Base-by-base conservation (phyloP, 331 rosid species). In the Quercus phellos region DNA sequence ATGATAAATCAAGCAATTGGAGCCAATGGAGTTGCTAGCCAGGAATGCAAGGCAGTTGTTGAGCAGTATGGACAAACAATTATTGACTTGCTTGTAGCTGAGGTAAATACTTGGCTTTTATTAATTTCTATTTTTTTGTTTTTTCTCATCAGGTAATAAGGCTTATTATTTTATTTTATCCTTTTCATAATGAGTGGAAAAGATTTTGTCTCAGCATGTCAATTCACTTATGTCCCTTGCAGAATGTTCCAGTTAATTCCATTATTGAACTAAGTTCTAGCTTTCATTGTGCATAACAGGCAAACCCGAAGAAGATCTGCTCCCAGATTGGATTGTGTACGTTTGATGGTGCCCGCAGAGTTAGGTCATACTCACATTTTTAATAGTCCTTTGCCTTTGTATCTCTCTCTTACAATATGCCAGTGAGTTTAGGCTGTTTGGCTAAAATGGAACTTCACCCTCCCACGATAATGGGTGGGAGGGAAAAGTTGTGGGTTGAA, bases 1-100 rank as follows among this genome's bases (percentile, higher is more conserved):
- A 73, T 82, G 95, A 95, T 95, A 78, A 95, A 95, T 79, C 79
- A 82, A 34, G 98, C 96, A 72, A 95, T 95, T 71, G 99, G 97
- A 51, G 99, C 91, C 74, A 6, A 82, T 59, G 97, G 89, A 74
- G 87, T 89, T 67, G 88, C 53, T 73, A 90, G 90, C 78, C 83
- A 89, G 86, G 88, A 92, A 82, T 95, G 99, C 87, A 91, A 84
- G 84, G 82, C 91, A 3, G 90, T 93, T 74, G 94, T 93, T 64
- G 76, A 89, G 68, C 91, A 88, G 74, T 89, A 95, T 80, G 98
- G 98, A 54, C 90, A 78, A 81, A 66, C 89, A 76, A 95, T 95
- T 77, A 66, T 95, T 76, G 87, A 87, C 67, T 70, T 93, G 83
- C 97, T 95, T 55, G 21, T 89, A 34, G 84, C 90, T 35, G 79